Evolutionary conservation across 2,329 filamentous ascomycete genomes (phyloP).

Genomic region (Ascochyta koolunga): DNA sequence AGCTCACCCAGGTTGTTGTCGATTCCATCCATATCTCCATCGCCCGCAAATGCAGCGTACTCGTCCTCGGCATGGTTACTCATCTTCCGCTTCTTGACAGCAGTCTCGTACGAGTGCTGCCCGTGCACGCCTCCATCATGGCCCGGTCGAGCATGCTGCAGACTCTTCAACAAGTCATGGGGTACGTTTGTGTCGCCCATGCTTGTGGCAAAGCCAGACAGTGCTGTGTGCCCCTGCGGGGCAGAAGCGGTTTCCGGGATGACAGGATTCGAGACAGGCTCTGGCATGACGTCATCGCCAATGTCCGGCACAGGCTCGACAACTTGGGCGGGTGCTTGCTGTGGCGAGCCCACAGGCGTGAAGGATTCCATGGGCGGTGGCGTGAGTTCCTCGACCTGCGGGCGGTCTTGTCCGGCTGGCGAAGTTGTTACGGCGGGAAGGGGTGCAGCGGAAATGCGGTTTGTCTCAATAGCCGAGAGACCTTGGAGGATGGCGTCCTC

Average conservation of each 20-base stretch:
- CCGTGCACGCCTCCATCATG: conserved; percentile 32
- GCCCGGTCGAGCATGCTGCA: conserved; percentile 35
- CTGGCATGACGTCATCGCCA: conserved; percentile 37
- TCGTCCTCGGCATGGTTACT: conserved; percentile 45
- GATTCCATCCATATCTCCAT: conserved; percentile 61
- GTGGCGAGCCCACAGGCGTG: conserved; percentile 59
- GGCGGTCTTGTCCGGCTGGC: conserved; percentile 63
- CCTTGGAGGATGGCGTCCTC: conserved; percentile 91
- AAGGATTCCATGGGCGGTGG: conserved; percentile 70
- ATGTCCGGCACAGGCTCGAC: conserved; percentile 30
- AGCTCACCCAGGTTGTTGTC: conserved; percentile 68
- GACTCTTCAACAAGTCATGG: conserved; percentile 39
- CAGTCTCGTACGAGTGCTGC: conserved; percentile 27
- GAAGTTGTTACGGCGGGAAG: conserved; percentile 31
- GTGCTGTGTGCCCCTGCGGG: conserved; percentile 23
- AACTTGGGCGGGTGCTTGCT: conserved; percentile 17
- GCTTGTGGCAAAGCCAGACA: conserved; percentile 29
- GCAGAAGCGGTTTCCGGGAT: conserved; percentile 34
- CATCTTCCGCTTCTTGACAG: conserved; percentile 49
- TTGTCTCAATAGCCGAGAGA: conserved; percentile 66
- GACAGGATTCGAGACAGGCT: conserved; percentile 33
- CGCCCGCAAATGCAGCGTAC: conserved; percentile 49
- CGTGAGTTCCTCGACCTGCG: conserved; percentile 84
- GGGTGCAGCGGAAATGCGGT: conserved; percentile 52
- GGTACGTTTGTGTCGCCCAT: conserved; percentile 31